These are phyloP conservation scores for Aspergillus mulundensis DNA, from an alignment of 495 filamentous ascomycete species.

Conservation along the genomic window DNA sequence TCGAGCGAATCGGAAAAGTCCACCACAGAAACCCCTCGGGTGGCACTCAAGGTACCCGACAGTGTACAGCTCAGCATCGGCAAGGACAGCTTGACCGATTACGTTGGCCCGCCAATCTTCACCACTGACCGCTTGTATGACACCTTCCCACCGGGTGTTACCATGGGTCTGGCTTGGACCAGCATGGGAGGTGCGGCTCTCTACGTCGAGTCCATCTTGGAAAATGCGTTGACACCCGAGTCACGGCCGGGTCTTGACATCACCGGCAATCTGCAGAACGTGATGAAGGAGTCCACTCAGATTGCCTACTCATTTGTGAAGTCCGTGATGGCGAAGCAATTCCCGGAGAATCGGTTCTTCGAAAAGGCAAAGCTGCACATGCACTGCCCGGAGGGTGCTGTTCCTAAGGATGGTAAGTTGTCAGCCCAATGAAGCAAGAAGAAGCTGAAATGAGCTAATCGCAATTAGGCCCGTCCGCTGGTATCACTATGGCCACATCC, in stretches of 20 bases:
- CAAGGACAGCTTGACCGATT: conserved; percentile 92
- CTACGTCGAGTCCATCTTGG: conserved; percentile 95
- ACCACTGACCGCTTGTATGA: conserved; percentile 96
- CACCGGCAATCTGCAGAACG: conserved; percentile 90
- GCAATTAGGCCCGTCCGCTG: conserved; percentile 70
- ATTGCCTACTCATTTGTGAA: conserved; percentile 98
- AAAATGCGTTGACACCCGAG: conserved; percentile 64
- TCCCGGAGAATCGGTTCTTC: conserved; percentile 89
- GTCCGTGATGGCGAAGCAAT: conserved; percentile 75
- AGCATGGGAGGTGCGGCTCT: conserved; percentile 93
- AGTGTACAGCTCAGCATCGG: conserved; percentile 80
- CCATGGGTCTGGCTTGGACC: conserved; percentile 99
- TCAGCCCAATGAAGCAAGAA: not conserved
- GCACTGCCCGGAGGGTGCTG: conserved; percentile 95
- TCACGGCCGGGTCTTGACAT: conserved; percentile 78
- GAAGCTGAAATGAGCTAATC: conserved; percentile 4
- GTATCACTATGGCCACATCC: conserved; percentile 95
- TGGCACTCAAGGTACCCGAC: conserved; percentile 81
- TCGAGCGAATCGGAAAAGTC: conserved; percentile 60
- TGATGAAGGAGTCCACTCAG: conserved; percentile 95
- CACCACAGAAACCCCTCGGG: conserved; percentile 70
- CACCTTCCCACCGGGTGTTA: conserved; percentile 89
- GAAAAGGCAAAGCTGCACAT: conserved; percentile 94
- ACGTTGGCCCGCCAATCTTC: conserved; percentile 93
- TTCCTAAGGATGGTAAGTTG: conserved; percentile 80